A percentile compares a stretch with the other conserved stretches of the same genome.
Conservation (phyloP, 805 yeast species). For the Lachancea kluyveri region DNA sequence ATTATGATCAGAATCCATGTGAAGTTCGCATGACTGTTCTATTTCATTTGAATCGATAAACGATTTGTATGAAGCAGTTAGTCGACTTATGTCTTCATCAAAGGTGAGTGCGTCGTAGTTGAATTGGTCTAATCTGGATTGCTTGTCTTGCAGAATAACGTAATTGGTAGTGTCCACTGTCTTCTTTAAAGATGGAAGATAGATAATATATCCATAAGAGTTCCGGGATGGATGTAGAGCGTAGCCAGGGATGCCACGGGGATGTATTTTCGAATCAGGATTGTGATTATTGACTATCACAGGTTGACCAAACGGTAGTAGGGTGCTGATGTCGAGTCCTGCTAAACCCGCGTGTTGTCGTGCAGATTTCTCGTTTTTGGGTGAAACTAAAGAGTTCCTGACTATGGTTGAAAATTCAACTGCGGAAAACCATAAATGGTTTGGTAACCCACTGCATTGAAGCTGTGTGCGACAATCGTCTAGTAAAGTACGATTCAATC, state of each 20-base stretch:
- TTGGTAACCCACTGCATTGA: constrained; percentile 5
- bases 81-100: background rate
- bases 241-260: constrained; percentile 1
- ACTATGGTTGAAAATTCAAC: constrained; percentile 6
- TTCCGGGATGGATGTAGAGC: constrained; percentile 1
- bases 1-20: too few relatives aligned
- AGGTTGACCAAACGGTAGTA: constrained; percentile 10
- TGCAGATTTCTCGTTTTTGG: constrained; percentile 1
- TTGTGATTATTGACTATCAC: constrained; percentile 6
- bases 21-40: too few relatives aligned
- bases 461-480: constrained; percentile 13
- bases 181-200: constrained; percentile 2
- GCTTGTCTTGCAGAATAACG: too few relatives aligned
- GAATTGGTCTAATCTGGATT: background rate
- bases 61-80: too few relatives aligned
- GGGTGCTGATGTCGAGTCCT: background rate
- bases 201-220: constrained; percentile 3
- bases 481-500: constrained; percentile 8
- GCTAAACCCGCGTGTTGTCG: background rate
- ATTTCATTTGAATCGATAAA: too few relatives aligned
- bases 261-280: background rate
- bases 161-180: constrained; percentile 2
- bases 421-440: constrained; percentile 10
- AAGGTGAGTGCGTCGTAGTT: background rate
- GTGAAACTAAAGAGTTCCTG: constrained; percentile 1